Evolutionary conservation across 1,139 yeast species (phyloP), one percentile per base, ranked within the genome.

Genomic region (Taphrina flavorubra): DNA sequence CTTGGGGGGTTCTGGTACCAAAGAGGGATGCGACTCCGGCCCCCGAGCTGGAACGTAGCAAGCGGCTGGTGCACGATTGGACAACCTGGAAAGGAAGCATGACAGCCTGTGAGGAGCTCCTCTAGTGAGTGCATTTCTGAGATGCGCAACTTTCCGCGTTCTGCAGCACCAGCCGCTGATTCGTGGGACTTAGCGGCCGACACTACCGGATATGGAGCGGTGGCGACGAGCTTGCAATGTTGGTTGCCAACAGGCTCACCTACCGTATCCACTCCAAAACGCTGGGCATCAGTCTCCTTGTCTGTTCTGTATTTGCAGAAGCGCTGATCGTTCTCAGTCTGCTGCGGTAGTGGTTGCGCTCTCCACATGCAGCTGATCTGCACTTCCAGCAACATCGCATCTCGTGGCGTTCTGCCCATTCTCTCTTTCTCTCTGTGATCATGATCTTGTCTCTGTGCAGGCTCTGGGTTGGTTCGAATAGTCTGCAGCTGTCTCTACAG

Each of bases 1-100:
- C 31, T 25, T 2, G 31, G 31, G 53, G 36, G 36, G 31, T 31
- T 10, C n/a, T 14, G 47, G 13, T 44, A 14, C 47, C 37, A 49
- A 11, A 25, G 53, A n/a, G 36, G 18, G 53, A 6, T 8, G 8
- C 51, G 18, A 46, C n/a, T 16, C 53, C 36, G 36, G 36, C 53
- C 36, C 31, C 53, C 53, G 20, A 49, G 53, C 53, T 49, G 34
- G 53, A 25, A 49, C 31, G 53, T 10, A 49, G 53, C n/a, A 36
- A 49, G 53, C n/a, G 53, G 36, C 53, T 20, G 53, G 36, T 20
- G 36, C 10, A 11, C n/a, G 53, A 49, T 49, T 49, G 53, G 53
- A 2, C n/a, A 14, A 49, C 10, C 8, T 14, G 18, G 18, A 25
- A 25, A 25, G 31, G 31, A 25, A 25, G 47, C 18, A n/a, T 1